Conservation (phyloP, 768 basidiomycete genomes). For the Fistulinella prunicolor region DNA sequence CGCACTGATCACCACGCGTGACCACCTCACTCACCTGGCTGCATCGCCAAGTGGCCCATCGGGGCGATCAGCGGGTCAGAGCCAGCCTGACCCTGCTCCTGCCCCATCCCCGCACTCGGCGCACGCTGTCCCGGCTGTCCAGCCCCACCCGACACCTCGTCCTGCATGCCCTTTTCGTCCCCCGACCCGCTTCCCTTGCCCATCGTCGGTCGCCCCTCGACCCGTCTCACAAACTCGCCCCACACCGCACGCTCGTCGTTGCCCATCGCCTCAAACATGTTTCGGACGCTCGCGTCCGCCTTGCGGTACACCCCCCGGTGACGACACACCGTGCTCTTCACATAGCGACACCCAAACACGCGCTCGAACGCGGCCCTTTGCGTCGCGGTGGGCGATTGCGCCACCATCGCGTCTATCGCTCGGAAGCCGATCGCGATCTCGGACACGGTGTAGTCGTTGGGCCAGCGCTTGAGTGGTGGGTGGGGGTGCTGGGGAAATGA, state of each 20-base stretch:
- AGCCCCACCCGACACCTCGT: constrained; percentile 9
- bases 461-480: constrained; percentile 70
- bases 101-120: constrained; percentile 1
- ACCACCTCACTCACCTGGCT: too few relatives aligned
- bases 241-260: constrained; percentile 55
- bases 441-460: constrained; percentile 69
- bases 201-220: constrained; percentile 47
- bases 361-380: constrained; percentile 68
- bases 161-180: constrained; percentile 23
- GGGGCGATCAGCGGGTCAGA: constrained; percentile 17
- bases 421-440: constrained; percentile 63
- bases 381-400: constrained; percentile 43
- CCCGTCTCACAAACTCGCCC: constrained; percentile 65
- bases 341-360: constrained; percentile 67
- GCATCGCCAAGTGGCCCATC: constrained; percentile 19
- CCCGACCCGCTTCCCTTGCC: constrained; percentile 26
- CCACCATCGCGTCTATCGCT: constrained; percentile 41
- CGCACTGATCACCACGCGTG: too few relatives aligned
- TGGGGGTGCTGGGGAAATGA: constrained; percentile 54
- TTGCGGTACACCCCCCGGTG: constrained; percentile 68
- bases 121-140: constrained; percentile 5
- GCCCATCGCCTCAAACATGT: constrained; percentile 55
- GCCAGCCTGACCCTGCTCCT: constrained; percentile 17
- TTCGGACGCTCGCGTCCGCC: constrained; percentile 45
- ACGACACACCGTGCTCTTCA: constrained; percentile 71